These are phyloP conservation scores for Pseudogymnoascus sp. DNA, from an alignment of 2,329 filamentous ascomycete genomes.

Conservation along the genomic window DNA sequence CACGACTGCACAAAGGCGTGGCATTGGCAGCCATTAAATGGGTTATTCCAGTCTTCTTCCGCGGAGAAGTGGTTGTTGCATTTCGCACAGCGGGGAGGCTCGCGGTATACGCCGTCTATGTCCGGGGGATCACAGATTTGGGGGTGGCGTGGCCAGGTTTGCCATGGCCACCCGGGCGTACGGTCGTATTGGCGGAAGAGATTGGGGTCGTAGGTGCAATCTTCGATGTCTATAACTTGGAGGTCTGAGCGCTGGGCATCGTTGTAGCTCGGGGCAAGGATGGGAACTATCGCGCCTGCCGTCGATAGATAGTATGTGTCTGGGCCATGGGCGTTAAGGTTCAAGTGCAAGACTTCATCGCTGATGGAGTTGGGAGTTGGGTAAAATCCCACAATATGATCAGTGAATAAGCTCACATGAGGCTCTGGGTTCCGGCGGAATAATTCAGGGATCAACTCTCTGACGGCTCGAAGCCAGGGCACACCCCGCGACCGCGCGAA, in stretches of 20 bases:
- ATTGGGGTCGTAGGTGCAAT: background rate
- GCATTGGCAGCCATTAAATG: background rate
- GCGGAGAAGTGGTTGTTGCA: background rate
- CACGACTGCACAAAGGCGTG: background rate
- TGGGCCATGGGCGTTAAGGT: slow-evolving; percentile 1
- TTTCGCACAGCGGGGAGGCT: background rate
- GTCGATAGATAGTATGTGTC: background rate
- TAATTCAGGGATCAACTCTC: background rate
- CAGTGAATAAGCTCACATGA: background rate
- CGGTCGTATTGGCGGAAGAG: background rate
- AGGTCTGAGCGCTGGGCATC: background rate
- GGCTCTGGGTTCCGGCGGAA: background rate
- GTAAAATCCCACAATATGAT: background rate
- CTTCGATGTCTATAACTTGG: background rate
- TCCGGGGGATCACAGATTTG: background rate
- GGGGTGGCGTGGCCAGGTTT: background rate
- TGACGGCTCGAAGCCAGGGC: background rate
- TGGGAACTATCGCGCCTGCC: background rate
- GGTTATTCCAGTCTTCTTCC: background rate
- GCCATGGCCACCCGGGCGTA: background rate
- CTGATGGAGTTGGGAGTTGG: background rate
- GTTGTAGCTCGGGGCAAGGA: background rate
- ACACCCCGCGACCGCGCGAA: background rate
- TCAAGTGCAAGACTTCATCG: background rate
- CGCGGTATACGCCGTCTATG: background rate